Evolutionary conservation across 2,329 filamentous ascomycete genomes (phyloP), one percentile per base, ranked within the genome.

Genomic region (Paradendryphiella salina): DNA sequence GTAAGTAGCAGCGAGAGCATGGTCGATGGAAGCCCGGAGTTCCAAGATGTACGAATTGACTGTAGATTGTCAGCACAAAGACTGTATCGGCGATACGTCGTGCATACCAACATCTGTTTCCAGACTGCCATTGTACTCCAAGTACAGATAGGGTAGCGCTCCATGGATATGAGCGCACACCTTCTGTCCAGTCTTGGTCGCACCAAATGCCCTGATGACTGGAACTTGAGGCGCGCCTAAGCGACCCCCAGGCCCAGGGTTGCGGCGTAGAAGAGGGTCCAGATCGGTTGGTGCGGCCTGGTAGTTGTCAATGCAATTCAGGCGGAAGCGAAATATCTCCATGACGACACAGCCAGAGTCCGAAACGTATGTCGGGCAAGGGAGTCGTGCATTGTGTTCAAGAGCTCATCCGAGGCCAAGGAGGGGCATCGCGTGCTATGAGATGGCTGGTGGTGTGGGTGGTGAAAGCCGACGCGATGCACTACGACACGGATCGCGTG

Each of bases 241-340:
- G 52, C 82, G 75, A 64, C 85, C 81, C 15, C 80, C 83, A 39
- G 55, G 56, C 13, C 77, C 79, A 20, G 77, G 82, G 70, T 84
- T 82, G 61, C 84, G 85, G 55, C 87, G 84, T 59, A 96, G 80
- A 56, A 84, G 81, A 57, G 92, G 90, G 74, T 97, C 92, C 71
- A 94, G 87, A 60, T 82, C 81, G 42, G 90, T 89, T 14, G 91
- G 88, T 9, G 80, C 80, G 33, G 86, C 84, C 76, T 96, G 91
- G 73, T 97, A 99, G 73, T 94, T 87, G 75, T 99, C 94, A 76
- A 99, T 87, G 77, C 90, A 96, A 73, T 99, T 96, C 69, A 99
- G 79, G 64, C 92, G 88, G 70, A 99, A 85, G 64, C 89, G 88
- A 76, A 99, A 97, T 62, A 83, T 79, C 66, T 90, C 87, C 87